Percentiles rank a stretch among this genome's conserved stretches.
These are phyloP conservation scores for Pulveroboletus sp. DNA, from an alignment of 768 basidiomycete genomes.

Conservation along the genomic window DNA sequence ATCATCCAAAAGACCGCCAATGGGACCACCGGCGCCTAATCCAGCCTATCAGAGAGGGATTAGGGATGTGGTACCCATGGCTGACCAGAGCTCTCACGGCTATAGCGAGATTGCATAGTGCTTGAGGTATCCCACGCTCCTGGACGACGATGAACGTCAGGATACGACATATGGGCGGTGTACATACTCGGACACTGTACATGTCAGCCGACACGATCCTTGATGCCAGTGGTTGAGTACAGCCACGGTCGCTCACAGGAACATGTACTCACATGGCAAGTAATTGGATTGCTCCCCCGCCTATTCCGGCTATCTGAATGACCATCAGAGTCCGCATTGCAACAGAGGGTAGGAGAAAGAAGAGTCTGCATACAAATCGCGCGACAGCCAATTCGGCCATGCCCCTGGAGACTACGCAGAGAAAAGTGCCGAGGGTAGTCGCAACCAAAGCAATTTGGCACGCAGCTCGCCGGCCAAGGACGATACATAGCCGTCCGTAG, in stretches of 20 bases:
- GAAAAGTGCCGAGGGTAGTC: constrained; percentile 53
- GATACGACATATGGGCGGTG: neutral
- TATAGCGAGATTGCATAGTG: constrained; percentile 32
- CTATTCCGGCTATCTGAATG: constrained; percentile 20
- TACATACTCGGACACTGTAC: constrained; percentile 16
- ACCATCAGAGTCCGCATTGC: neutral
- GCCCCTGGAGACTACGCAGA: constrained; percentile 45
- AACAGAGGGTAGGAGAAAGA: too few relatives aligned
- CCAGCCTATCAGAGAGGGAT: constrained; percentile 1
- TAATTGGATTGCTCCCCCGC: constrained; percentile 18
- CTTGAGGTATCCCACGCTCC: constrained; percentile 31
- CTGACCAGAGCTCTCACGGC: constrained; percentile 1
- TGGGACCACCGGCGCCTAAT: constrained; percentile 9
- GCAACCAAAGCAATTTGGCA: constrained; percentile 60
- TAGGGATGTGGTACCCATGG: neutral
- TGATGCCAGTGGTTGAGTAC: neutral
- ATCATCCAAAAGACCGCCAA: constrained; percentile 13
- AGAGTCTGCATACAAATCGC: constrained; percentile 50
- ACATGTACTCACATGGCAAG: constrained; percentile 15
- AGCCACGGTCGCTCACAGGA: neutral
- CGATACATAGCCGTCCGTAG: constrained; percentile 72
- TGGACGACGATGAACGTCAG: neutral
- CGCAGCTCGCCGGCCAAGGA: constrained; percentile 64
- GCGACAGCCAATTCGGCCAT: constrained; percentile 59
- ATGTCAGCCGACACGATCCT: constrained; percentile 23